Base-by-base conservation (phyloP, 2,329 filamentous ascomycete species). In the Mollisia scopiformis region DNA sequence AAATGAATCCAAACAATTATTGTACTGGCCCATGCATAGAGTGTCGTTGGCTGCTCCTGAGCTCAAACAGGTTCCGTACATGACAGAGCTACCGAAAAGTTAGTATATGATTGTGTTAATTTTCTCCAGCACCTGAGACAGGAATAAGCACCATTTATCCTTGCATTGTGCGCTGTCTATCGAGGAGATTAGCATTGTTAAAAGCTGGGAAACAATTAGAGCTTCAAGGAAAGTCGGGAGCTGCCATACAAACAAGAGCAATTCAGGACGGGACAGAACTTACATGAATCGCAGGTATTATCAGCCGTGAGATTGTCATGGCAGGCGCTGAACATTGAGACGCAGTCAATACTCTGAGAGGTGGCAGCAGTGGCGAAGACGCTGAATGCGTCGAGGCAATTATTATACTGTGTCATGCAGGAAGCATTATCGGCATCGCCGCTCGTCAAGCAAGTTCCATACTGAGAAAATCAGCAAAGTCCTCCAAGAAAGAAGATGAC, bases 11-110 rank as follows among this genome's bases (percentile, higher is more conserved):
- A 63, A 55, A 41, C 61, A 63, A 14, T 63, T 57, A 27, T 63
- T 63, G n/a, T 63, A 63, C 30, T 63, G 61, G n/a, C 23, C 46
- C 61, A 63, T 63, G 46, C 61, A 63, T 39, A 37, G 33, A n/a
- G 53, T 31, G 28, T 63, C 53, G 30, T 63, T 52, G 2, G 61
- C 52, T 19, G 37, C 21, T 1, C 61, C 61, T n/a, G 46, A 54
- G 31, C 33, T 52, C 2, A 63, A 39, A 51, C 61, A 63, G 30
- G 55, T 61, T n/a, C n/a, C n/a, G n/a, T n/a, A n/a, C n/a, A n/a
- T n/a, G n/a, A n/a, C n/a, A n/a, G n/a, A n/a, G n/a, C n/a, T n/a
- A n/a, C n/a, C n/a, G n/a, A n/a, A n/a, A n/a, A n/a, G n/a, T n/a
- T n/a, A n/a, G n/a, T n/a, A n/a, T n/a, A n/a, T n/a, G n/a, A n/a